Base-by-base conservation (phyloP, 306 rosid species). In the Vigna hirtella region DNA sequence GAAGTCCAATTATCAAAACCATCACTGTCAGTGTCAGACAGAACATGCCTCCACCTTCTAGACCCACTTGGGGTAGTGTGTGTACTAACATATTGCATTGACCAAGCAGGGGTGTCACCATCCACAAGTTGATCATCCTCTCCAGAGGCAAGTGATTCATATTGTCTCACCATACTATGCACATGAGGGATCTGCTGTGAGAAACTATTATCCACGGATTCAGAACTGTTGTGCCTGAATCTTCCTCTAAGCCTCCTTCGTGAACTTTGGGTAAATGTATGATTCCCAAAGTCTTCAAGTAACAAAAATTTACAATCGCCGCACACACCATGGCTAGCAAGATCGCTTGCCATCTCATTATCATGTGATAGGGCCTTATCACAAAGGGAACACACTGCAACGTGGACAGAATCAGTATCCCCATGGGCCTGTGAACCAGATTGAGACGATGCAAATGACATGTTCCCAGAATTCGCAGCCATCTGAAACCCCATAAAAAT, bases 251-350 rank as follows among this genome's bases (percentile, higher is more conserved):
- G 78, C 28, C 88, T 65, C 67, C 81, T 84, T 70, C 56, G 85
- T 74, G 88, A 68, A 43, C 80, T 79, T 50, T 28, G 91, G 14
- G 57, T 3, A 63, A 28, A 45, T 8, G 58, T 13, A 30, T 87
- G 92, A 51, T 61, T 83, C 70, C 86, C 89, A 75, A 76, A 71
- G 81, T 91, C 97, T 84, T 96, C 99, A 20, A 88, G 89, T 66
- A 90, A 78, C 76, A 96, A 85, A 88, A 93, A 93, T 71, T 93
- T 91, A 87, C 98, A 96, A 76, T 96, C 98, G 49, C 93, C 96
- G 48, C 99, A 96, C 42, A 93, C 77, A 71, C 82, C 68, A 49
- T 69, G 47, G 2, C 73, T 70, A 70, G 81, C 77, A 72, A 78
- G 84, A 79, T 91, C 93, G 28, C 66, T 66, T 36, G 75, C 64